Conservation (phyloP, 2,329 filamentous ascomycete genomes). For the Didymella lethalis region DNA sequence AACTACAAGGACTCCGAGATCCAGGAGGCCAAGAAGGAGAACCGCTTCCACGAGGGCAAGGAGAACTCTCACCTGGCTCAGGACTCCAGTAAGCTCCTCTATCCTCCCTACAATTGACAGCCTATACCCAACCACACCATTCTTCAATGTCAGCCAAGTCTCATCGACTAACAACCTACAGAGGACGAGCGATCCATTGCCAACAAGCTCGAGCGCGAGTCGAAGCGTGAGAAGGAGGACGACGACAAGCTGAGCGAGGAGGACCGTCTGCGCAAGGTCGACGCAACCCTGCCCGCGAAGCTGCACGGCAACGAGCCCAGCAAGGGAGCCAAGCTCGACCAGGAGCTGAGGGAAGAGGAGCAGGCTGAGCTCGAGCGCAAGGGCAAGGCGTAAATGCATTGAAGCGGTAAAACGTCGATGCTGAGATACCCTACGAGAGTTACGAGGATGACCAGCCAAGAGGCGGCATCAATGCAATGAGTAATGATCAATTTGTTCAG, state of each 20-base stretch:
- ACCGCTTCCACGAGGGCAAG: conserved; percentile 76
- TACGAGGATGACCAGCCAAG: conserved; percentile 19
- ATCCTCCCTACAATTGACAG: background rate
- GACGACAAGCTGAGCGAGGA: conserved; percentile 42
- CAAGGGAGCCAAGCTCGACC: conserved; percentile 75
- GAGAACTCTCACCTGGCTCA: conserved; percentile 71
- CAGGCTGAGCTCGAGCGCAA: conserved; percentile 70
- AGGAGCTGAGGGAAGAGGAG: conserved; percentile 72
- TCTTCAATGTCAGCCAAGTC: background rate
- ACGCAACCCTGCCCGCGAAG: conserved; percentile 66
- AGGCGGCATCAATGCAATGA: conserved; percentile 21
- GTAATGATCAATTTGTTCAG: conserved; percentile 6
- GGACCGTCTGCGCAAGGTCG: conserved; percentile 60
- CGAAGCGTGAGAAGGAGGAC: conserved; percentile 58
- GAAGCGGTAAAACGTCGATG: conserved; percentile 10
- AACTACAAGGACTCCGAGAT: conserved; percentile 65
- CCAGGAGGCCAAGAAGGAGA: conserved; percentile 60
- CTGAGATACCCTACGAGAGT: conserved; percentile 18
- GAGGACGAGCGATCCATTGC: conserved; percentile 76
- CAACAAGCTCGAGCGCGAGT: conserved; percentile 73
- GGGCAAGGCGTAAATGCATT: conserved; percentile 50
- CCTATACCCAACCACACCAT: background rate
- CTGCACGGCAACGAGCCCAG: conserved; percentile 77
- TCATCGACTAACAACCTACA: conserved; percentile 41
- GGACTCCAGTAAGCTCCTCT: conserved; percentile 72